Conservation (phyloP, 1,284 basidiomycete species). For the Anthracocystis setariae region DNA sequence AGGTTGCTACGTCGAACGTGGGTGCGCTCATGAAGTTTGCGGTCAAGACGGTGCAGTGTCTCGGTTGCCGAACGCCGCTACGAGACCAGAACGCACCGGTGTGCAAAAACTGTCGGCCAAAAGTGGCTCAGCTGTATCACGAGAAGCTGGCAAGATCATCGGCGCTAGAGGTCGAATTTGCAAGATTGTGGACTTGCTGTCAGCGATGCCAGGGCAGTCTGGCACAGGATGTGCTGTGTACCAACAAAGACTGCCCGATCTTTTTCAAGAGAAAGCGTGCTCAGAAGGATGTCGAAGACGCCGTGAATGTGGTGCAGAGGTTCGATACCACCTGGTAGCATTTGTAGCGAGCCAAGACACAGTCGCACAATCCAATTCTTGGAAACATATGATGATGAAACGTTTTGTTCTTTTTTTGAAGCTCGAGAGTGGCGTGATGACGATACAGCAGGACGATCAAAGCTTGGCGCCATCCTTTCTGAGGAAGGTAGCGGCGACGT, state of each 20-base stretch:
- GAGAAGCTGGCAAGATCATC: conserved; percentile 59
- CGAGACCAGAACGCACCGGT: conserved; percentile 60
- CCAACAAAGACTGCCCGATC: conserved; percentile 96
- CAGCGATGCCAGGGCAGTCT: conserved; percentile 66
- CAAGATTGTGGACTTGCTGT: conserved; percentile 66
- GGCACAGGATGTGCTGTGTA: conserved; percentile 88
- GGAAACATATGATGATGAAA: not conserved
- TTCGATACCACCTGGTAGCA: conserved; percentile 54
- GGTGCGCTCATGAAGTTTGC: conserved; percentile 68
- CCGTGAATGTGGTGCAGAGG: conserved; percentile 51
- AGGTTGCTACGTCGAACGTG: conserved; percentile 64
- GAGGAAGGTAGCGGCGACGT: conserved; percentile 60
- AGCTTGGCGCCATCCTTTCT: conserved; percentile 49
- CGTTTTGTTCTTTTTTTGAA: no score
- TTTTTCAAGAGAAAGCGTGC: conserved; percentile 82
- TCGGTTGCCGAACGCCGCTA: conserved; percentile 66
- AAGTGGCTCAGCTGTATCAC: conserved; percentile 63
- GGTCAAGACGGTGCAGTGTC: conserved; percentile 64
- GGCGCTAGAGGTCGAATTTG: conserved; percentile 63
- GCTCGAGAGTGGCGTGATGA: no score
- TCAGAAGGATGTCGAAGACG: conserved; percentile 63
- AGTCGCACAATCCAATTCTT: not conserved
- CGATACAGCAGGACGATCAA: conserved; percentile 7
- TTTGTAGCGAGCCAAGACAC: not conserved
- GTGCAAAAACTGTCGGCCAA: conserved; percentile 63